phyloP scores from a whole-genome alignment of 1,284 basidiomycete species.

The Ganoderma boninense region DNA sequence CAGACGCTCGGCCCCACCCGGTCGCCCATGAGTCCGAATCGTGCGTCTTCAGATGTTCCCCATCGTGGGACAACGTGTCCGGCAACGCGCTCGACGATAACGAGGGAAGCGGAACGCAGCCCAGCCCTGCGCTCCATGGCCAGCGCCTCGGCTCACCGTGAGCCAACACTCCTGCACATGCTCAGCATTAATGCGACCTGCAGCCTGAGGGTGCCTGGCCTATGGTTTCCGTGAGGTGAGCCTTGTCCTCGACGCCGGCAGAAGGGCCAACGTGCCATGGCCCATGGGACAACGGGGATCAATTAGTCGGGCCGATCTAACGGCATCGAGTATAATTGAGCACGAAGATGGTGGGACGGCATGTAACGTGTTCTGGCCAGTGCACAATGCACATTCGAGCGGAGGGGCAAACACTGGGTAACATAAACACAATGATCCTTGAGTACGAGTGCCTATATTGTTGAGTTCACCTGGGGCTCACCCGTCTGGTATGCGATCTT shows the following conservation, averaged over 20 bases:
- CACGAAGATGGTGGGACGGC: background rate
- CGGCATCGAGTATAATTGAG: background rate
- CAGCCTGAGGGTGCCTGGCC: background rate
- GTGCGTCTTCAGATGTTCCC: slow-evolving; percentile 7
- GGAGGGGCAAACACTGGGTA: background rate
- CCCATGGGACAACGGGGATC: background rate
- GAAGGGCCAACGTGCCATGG: background rate
- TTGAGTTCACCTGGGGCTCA: background rate
- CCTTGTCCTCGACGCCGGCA: background rate
- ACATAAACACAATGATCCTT: background rate
- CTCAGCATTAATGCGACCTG: background rate
- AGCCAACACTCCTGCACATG: background rate
- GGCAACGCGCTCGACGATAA: slow-evolving; percentile 9
- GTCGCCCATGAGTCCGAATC: slow-evolving; percentile 2
- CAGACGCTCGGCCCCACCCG: slow-evolving; percentile 11
- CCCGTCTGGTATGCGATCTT: background rate
- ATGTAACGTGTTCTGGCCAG: background rate
- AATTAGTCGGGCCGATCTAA: background rate
- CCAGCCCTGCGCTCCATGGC: slow-evolving; percentile 1
- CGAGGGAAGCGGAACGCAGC: slow-evolving; percentile 8
- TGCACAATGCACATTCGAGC: background rate
- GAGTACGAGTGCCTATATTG: background rate
- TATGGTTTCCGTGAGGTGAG: background rate
- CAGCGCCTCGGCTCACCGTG: slow-evolving; percentile 1
- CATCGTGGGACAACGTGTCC: slow-evolving; percentile 9